Evolutionary conservation across 1,284 basidiomycete species (phyloP).

Genomic region (Agroathelia rolfsii): DNA sequence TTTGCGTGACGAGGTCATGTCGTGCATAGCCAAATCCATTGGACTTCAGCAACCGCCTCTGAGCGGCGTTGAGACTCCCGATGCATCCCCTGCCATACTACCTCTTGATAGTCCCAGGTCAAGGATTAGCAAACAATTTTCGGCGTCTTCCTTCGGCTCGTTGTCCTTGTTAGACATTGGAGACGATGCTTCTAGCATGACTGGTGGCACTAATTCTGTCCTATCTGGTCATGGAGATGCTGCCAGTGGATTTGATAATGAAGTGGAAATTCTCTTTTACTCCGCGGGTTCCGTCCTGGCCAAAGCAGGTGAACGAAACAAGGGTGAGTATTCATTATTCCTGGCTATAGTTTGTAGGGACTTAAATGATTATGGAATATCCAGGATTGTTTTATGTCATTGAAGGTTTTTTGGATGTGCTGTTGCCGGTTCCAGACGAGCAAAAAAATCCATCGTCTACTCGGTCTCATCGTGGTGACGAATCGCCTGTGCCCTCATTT

Average conservation of each 20-base stretch:
- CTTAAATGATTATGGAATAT: conserved; percentile 8
- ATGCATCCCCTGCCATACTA: conserved; percentile 53
- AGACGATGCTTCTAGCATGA: conserved; percentile 59
- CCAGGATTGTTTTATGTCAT: conserved; percentile 94
- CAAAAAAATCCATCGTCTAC: conserved; percentile 22
- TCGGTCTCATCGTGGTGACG: too few species aligned
- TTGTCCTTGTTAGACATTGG: conserved; percentile 72
- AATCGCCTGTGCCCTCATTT: conserved; percentile 16
- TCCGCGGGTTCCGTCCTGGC: conserved; percentile 80
- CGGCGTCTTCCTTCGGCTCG: conserved; percentile 80
- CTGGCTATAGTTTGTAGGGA: not conserved
- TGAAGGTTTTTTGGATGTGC: conserved; percentile 92
- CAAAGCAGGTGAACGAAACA: conserved; percentile 83
- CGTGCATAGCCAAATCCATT: conserved; percentile 95
- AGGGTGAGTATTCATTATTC: conserved; percentile 36
- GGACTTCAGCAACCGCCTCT: conserved; percentile 83
- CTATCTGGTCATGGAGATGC: conserved; percentile 47
- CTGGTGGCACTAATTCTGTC: conserved; percentile 51
- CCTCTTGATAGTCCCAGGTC: conserved; percentile 53
- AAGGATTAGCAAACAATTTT: conserved; percentile 51
- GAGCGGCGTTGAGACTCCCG: conserved; percentile 52
- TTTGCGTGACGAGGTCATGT: conserved; percentile 90
- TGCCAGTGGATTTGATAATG: conserved; percentile 83
- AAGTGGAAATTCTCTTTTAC: conserved; percentile 94
- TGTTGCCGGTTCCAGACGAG: conserved; percentile 55